phyloP scores from a whole-genome alignment of 106 monocot species.

The Amphibolis antarctica region DNA sequence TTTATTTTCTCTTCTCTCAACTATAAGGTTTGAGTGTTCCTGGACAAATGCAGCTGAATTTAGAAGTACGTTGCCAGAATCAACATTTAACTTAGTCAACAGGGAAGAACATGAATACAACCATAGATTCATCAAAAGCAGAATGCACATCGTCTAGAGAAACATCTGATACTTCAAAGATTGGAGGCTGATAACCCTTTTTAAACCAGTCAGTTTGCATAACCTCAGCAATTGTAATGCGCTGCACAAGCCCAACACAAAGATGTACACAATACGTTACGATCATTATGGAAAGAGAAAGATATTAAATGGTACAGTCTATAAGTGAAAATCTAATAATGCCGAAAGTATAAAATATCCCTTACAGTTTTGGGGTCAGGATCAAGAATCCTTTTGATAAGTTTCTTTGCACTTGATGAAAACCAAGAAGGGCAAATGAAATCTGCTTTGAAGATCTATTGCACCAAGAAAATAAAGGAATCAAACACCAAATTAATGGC shows the following conservation, averaged over 20 bases:
- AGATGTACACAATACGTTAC: neutral
- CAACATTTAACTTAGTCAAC: neutral
- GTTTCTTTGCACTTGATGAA: conserved; percentile 85
- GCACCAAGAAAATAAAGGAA: neutral
- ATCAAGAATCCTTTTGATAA: conserved; percentile 84
- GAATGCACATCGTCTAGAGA: conserved; percentile 64
- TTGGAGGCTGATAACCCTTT: conserved; percentile 76
- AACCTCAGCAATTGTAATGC: conserved; percentile 66
- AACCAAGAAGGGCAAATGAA: conserved; percentile 90
- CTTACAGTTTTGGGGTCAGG: conserved; percentile 74
- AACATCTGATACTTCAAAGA: conserved; percentile 49
- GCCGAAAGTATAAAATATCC: neutral
- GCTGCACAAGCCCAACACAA: conserved; percentile 31
- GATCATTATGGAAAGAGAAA: too few species aligned
- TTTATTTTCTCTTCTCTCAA: conserved; percentile 67
- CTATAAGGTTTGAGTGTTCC: conserved; percentile 62
- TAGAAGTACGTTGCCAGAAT: neutral
- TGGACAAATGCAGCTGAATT: conserved; percentile 4
- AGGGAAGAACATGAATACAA: conserved; percentile 4
- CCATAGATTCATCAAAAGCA: conserved; percentile 61
- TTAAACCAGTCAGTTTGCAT: conserved; percentile 91
- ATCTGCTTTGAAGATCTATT: conserved; percentile 85
- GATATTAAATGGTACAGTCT: too few species aligned
- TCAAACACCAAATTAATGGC: neutral
- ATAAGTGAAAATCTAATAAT: neutral